phyloP scores from a whole-genome alignment of 768 basidiomycete species.

The Termitomyces sp. region DNA sequence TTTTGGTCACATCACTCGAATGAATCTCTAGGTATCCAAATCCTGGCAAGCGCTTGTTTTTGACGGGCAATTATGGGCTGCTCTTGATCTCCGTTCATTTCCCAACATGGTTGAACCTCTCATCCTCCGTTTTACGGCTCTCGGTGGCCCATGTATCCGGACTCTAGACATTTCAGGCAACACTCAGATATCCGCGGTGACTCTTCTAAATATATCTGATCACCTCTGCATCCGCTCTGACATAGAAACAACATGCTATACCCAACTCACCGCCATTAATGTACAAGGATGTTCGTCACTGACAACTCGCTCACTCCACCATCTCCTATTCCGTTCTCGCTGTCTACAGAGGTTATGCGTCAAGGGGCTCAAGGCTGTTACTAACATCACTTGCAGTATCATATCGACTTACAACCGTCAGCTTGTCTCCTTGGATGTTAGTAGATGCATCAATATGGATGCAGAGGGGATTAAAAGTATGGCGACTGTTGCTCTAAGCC shows the following conservation, averaged over 20 bases:
- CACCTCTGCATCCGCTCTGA: conserved; percentile 40
- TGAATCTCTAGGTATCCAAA: conserved; percentile 58
- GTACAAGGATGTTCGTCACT: conserved; percentile 68
- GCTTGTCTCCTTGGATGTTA: conserved; percentile 60
- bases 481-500: conserved; percentile 35
- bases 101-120: conserved; percentile 47
- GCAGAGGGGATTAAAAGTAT: conserved; percentile 53
- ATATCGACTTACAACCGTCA: conserved; percentile 53
- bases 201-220: conserved; percentile 48
- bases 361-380: conserved; percentile 63
- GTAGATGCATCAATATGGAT: conserved; percentile 64
- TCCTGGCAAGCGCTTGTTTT: conserved; percentile 69
- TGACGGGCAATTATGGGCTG: conserved; percentile 84
- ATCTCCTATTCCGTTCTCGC: conserved; percentile 63
- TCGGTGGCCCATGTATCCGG: conserved; percentile 60
- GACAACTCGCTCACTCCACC: conserved; percentile 61
- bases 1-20: background rate
- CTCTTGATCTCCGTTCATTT: conserved; percentile 59
- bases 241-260: conserved; percentile 36
- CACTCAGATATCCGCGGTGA: conserved; percentile 38
- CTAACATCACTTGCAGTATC: conserved; percentile 68
- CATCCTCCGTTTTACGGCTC: conserved; percentile 44
- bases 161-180: conserved; percentile 62
- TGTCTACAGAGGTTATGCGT: conserved; percentile 52
- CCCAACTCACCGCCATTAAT: conserved; percentile 66